phyloP scores from a whole-genome alignment of 176 grass and related monocot genomes.

The Oryza punctata region DNA sequence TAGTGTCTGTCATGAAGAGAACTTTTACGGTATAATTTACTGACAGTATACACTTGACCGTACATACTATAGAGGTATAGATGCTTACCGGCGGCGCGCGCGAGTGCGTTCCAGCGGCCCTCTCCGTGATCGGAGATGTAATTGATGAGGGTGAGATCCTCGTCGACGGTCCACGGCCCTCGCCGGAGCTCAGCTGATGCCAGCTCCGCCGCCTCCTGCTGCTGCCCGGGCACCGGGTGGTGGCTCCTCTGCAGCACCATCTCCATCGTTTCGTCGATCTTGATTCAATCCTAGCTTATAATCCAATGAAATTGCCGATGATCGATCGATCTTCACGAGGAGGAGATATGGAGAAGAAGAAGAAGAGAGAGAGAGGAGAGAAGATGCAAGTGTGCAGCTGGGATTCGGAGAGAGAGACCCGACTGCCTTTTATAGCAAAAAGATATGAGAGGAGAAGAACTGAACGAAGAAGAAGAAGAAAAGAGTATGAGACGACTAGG shows the following conservation, averaged over 20 bases:
- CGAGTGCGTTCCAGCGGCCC: slow-evolving; percentile 60
- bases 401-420: background rate
- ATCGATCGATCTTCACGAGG: background rate
- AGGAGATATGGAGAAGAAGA: background rate
- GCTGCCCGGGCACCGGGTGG: background rate
- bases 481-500: too few relatives aligned
- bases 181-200: slow-evolving; percentile 24
- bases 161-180: slow-evolving; percentile 61
- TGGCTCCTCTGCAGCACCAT: slow-evolving; percentile 27
- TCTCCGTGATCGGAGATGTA: slow-evolving; percentile 60
- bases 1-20: too few relatives aligned
- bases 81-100: slow-evolving; percentile 40
- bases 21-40: too few relatives aligned
- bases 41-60: too few relatives aligned
- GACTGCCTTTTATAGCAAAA: background rate
- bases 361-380: background rate
- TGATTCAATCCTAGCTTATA: too few relatives aligned
- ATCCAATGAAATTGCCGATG: background rate
- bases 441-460: background rate
- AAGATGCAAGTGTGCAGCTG: background rate
- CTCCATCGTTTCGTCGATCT: background rate
- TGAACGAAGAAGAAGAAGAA: too few relatives aligned
- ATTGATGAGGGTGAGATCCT: slow-evolving; percentile 59
- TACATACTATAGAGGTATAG: too few relatives aligned
- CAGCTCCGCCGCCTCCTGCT: background rate